phyloP scores from a whole-genome alignment of 2,329 filamentous ascomycete species.

The Cladophialophora immunda region DNA sequence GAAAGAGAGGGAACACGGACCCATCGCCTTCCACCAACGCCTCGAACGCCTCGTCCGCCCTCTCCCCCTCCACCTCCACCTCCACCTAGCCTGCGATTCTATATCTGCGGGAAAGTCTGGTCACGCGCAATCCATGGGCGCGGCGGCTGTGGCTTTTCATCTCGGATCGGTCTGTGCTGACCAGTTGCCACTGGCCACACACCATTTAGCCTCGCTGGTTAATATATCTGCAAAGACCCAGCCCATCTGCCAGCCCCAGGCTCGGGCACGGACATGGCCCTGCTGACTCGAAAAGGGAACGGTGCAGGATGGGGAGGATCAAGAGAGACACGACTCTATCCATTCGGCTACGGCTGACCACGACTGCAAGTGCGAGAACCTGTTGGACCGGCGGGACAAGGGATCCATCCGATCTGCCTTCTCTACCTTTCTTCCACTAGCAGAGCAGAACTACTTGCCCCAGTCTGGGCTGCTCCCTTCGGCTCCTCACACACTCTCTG shows the following conservation, averaged over 20 bases:
- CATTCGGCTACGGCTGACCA: constrained; percentile 1
- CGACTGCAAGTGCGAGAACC: not conserved
- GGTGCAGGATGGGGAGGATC: not conserved
- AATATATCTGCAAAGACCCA: constrained; percentile 12
- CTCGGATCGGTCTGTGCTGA: constrained; percentile 5
- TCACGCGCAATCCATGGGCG: constrained; percentile 3
- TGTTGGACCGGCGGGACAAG: not conserved
- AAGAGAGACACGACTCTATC: not conserved
- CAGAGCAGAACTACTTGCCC: not conserved
- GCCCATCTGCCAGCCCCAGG: constrained; percentile 1
- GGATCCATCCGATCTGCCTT: not conserved
- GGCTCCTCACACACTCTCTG: not conserved
- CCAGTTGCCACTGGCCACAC: not conserved
- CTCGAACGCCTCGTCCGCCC: not conserved
- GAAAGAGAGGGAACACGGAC: not conserved
- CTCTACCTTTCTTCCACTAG: not conserved
- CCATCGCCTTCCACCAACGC: not conserved
- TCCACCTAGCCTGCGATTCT: not conserved
- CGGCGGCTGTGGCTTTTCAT: constrained; percentile 6
- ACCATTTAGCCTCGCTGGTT: constrained; percentile 16
- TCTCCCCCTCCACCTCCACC: not conserved
- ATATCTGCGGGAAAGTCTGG: not conserved
- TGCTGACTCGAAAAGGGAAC: constrained; percentile 15
- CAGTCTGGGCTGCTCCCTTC: not conserved
- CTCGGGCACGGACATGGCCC: constrained; percentile 7